Percentiles rank a stretch among this genome's conserved stretches.
These are phyloP conservation scores for Meyerozyma guilliermondii DNA, from an alignment of 1,139 yeast species.

Conservation along the genomic window DNA sequence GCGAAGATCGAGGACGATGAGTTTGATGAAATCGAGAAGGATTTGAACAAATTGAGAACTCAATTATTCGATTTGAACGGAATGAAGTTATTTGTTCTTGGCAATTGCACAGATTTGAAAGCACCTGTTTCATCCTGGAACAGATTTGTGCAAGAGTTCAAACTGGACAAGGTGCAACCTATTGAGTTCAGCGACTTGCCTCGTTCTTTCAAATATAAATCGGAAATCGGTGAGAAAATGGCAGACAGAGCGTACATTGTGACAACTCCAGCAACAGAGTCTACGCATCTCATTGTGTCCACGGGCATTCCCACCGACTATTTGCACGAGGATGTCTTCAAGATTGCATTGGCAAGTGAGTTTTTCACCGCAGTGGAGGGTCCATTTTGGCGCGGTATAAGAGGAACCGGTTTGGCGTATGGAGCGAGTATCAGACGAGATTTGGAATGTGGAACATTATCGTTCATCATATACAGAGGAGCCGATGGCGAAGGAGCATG, in stretches of 20 bases:
- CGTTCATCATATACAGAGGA: conserved; percentile 72
- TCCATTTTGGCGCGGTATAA: conserved; percentile 93
- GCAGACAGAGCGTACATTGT: conserved; percentile 56
- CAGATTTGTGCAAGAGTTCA: conserved; percentile 26
- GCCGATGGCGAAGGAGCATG: conserved; percentile 77
- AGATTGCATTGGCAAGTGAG: conserved; percentile 69
- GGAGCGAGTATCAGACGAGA: conserved; percentile 65
- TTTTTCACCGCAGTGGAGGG: conserved; percentile 89
- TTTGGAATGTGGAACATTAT: conserved; percentile 63
- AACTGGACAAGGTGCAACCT: conserved; percentile 11
- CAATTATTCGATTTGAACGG: conserved; percentile 57
- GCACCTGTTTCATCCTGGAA: conserved; percentile 66
- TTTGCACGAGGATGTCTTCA: conserved; percentile 61
- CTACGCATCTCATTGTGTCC: conserved; percentile 64
- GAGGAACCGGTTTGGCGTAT: conserved; percentile 95
- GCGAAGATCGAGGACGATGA: conserved; percentile 49
- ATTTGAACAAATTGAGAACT: conserved; percentile 52
- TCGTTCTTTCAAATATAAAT: conserved; percentile 47
- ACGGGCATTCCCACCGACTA: conserved; percentile 65
- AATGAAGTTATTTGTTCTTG: conserved; percentile 65
- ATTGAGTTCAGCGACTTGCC: conserved; percentile 33
- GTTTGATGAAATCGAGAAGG: conserved; percentile 41
- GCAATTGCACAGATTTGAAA: conserved; percentile 50
- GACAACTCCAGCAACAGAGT: conserved; percentile 81
- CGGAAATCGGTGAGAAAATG: conserved; percentile 53